These are phyloP conservation scores for Stephania japonica DNA, from an alignment of 164 flowering plant species.

Conservation along the genomic window DNA sequence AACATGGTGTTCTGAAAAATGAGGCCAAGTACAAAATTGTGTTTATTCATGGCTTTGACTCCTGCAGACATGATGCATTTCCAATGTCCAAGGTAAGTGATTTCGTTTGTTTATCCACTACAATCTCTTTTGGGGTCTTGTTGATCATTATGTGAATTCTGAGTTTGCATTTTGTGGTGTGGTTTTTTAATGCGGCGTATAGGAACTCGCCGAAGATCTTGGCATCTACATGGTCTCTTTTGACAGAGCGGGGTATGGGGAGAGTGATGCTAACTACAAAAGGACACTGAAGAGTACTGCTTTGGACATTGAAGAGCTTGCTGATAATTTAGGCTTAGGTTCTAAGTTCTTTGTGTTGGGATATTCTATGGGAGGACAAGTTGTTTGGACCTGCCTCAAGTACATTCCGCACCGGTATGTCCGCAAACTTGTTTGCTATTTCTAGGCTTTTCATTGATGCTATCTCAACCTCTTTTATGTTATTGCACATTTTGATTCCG, in stretches of 20 bases:
- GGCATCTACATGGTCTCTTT: constrained; percentile 49
- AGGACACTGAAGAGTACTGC: constrained; percentile 50
- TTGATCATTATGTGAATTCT: neutral
- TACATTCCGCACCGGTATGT: constrained; percentile 71
- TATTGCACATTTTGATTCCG: too few species aligned
- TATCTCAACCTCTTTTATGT: neutral
- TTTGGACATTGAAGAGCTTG: constrained; percentile 68
- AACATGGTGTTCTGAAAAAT: constrained; percentile 41
- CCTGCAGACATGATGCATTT: constrained; percentile 10
- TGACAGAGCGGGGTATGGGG: constrained; percentile 81
- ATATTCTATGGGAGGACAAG: constrained; percentile 63
- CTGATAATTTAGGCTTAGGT: constrained; percentile 57
- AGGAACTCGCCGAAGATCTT: constrained; percentile 52
- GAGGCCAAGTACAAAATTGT: constrained; percentile 46
- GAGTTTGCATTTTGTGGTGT: neutral
- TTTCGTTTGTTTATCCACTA: neutral
- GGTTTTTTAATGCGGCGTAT: constrained; percentile 4
- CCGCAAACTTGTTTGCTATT: neutral
- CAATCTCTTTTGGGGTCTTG: neutral
- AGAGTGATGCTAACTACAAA: constrained; percentile 66
- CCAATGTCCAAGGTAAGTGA: constrained; percentile 13
- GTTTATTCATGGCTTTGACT: constrained; percentile 35
- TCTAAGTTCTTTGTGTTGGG: constrained; percentile 57
- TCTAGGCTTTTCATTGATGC: neutral
- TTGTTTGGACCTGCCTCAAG: constrained; percentile 56